These are phyloP conservation scores for Candida qinlingensis DNA, from an alignment of 805 yeast genomes.

Conservation along the genomic window DNA sequence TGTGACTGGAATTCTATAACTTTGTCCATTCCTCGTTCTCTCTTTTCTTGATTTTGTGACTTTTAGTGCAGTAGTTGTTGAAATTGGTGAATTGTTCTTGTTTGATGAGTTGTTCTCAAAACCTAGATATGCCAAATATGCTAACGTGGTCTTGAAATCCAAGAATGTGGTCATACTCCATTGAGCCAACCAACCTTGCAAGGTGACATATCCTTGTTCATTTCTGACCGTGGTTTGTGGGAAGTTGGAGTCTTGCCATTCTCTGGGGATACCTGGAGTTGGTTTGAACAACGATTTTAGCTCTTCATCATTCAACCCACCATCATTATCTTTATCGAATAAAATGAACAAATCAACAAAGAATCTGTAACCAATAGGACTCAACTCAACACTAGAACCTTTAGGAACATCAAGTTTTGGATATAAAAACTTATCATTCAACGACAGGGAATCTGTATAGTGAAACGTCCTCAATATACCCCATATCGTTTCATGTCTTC, in stretches of 20 bases:
- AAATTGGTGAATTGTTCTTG: slow-evolving; percentile 17
- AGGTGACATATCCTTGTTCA: slow-evolving; percentile 81
- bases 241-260: slow-evolving; percentile 82
- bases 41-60: slow-evolving; percentile 77
- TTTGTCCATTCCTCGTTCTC: slow-evolving; percentile 59
- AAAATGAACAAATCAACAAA: slow-evolving; percentile 83
- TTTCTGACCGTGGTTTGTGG: slow-evolving; percentile 87
- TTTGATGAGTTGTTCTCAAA: slow-evolving; percentile 45
- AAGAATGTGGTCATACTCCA: slow-evolving; percentile 96
- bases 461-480: slow-evolving; percentile 83
- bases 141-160: slow-evolving; percentile 78
- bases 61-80: slow-evolving; percentile 50
- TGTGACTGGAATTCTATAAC: slow-evolving; percentile 59
- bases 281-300: slow-evolving; percentile 67
- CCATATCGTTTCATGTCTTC: slow-evolving; percentile 97
- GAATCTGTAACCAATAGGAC: slow-evolving; percentile 89
- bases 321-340: slow-evolving; percentile 94
- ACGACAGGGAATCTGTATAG: slow-evolving; percentile 86
- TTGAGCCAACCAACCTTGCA: slow-evolving; percentile 98
- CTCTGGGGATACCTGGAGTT: slow-evolving; percentile 86
- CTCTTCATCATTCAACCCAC: slow-evolving; percentile 80
- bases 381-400: slow-evolving; percentile 78
- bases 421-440: slow-evolving; percentile 71
- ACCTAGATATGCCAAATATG: slow-evolving; percentile 86
- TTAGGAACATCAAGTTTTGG: slow-evolving; percentile 75